These are phyloP conservation scores for Tricharina praecox DNA, from an alignment of 495 filamentous ascomycete genomes.

Conservation along the genomic window DNA sequence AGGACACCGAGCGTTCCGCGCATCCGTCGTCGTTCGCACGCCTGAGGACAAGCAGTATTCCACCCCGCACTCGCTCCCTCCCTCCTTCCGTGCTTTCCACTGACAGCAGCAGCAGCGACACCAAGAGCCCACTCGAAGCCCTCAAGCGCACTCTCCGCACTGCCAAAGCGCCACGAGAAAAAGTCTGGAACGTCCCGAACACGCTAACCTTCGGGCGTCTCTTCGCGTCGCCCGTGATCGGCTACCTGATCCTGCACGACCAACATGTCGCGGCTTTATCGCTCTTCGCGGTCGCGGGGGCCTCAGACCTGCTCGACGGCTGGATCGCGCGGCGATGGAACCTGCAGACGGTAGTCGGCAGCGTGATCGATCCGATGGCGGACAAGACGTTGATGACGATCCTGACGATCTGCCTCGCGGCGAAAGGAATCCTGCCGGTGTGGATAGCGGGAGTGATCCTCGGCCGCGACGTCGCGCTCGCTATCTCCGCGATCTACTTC, in stretches of 20 bases:
- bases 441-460: slow-evolving; percentile 80
- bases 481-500: slow-evolving; percentile 82
- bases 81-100: no score
- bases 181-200: slow-evolving; percentile 93
- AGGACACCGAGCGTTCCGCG: no score
- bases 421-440: slow-evolving; percentile 66
- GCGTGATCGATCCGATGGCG: slow-evolving; percentile 89
- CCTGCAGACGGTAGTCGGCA: slow-evolving; percentile 86
- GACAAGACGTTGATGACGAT: slow-evolving; percentile 93
- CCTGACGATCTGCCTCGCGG: slow-evolving; percentile 62
- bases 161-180: slow-evolving; percentile 42
- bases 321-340: slow-evolving; percentile 79
- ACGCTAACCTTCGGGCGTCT: slow-evolving; percentile 77
- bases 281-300: slow-evolving; percentile 77
- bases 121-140: no score
- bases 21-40: no score
- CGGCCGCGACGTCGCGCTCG: slow-evolving; percentile 72
- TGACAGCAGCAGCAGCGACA: no score
- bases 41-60: no score
- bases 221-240: slow-evolving; percentile 65
- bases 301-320: slow-evolving; percentile 82
- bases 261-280: slow-evolving; percentile 59
- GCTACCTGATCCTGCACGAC: slow-evolving; percentile 75
- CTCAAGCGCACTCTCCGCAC: no score
- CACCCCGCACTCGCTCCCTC: no score